Base-by-base conservation (phyloP, 441 rosid genomes). In the Adansonia gregorii region DNA sequence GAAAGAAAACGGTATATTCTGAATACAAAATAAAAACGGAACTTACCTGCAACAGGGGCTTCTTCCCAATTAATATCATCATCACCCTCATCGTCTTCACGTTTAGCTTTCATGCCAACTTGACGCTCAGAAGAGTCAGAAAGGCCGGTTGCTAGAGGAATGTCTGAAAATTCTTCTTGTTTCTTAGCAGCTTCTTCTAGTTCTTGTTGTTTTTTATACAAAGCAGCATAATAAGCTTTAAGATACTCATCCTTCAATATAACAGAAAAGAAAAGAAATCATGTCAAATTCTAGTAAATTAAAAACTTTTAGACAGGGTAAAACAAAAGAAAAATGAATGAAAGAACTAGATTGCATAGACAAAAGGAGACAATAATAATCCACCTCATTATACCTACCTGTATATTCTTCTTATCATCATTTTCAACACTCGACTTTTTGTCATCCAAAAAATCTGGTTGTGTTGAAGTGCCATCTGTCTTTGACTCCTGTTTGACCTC, bases 161-260 rank as follows among this genome's bases (percentile, higher is more conserved):
- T 27, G 9, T 77, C 81, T 54, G 79, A 77, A 41, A 49, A 58
- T 78, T 85, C 87, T 74, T 78, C 73, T 56, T 81, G 85, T 68
- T 81, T 81, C 77, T 83, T 89, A 56, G 81, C 85, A 78, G 88
- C 87, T 78, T 81, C 90, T 79, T 85, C 90, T 64, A 81, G 80
- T 76, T 87, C 93, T 82, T 86, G 91, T 65, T 88, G 97, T 86
- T 84, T 81, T 74, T 89, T 65, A 46, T 88, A 73, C 72, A 94
- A 24, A 73, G 97, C 98, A 43, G 89, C 87, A 78, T 89, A 89
- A 83, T 90, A 94, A 49, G 96, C 97, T 90, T 88, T 94, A 49
- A 83, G 79, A 81, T 96, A 93, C 86, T 94, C 96, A 58, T 91
- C 96, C 98, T 96, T 89, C 76, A 66, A 83, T 43, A 72, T 3